phyloP scores from a whole-genome alignment of 257 asterid genomes.

The Voacanga thouarsii region DNA sequence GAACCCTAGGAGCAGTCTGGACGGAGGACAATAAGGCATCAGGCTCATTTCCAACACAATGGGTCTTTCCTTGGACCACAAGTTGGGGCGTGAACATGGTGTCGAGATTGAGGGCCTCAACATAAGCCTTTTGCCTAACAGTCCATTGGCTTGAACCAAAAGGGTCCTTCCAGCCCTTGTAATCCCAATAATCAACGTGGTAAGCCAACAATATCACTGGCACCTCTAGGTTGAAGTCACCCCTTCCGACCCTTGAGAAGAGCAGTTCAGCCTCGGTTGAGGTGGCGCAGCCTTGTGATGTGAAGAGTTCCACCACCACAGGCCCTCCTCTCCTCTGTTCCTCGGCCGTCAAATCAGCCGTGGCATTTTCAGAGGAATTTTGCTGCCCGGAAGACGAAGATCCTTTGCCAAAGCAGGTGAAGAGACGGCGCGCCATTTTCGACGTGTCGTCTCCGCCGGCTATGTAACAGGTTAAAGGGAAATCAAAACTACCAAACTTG shows the following conservation, averaged over 20 bases:
- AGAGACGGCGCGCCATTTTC: slow-evolving; percentile 67
- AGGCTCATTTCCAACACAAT: slow-evolving; percentile 54
- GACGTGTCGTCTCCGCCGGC: slow-evolving; percentile 36
- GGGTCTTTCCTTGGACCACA: slow-evolving; percentile 75
- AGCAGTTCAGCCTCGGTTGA: slow-evolving; percentile 86
- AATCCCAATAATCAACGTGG: slow-evolving; percentile 92
- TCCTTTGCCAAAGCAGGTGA: slow-evolving; percentile 52
- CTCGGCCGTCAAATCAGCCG: slow-evolving; percentile 56
- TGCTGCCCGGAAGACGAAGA: slow-evolving; percentile 18
- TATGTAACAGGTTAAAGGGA: slow-evolving; percentile 1
- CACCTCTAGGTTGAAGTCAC: slow-evolving; percentile 61
- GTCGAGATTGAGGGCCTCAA: slow-evolving; percentile 63
- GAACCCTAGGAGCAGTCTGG: slow-evolving; percentile 51
- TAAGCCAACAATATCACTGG: slow-evolving; percentile 70
- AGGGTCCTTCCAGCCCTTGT: slow-evolving; percentile 90
- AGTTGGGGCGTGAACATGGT: slow-evolving; percentile 74
- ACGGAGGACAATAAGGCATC: slow-evolving; percentile 53
- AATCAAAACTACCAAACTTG: neutral
- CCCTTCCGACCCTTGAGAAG: slow-evolving; percentile 81
- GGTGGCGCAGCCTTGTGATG: slow-evolving; percentile 93
- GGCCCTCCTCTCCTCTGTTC: slow-evolving; percentile 61
- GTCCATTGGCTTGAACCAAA: slow-evolving; percentile 88
- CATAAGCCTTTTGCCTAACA: slow-evolving; percentile 79
- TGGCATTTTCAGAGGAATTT: slow-evolving; percentile 21
- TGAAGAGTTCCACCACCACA: slow-evolving; percentile 79